A percentile compares a stretch with the other conserved stretches of the same genome.
phyloP scores from a whole-genome alignment of 345 rosid species.

The Erodium maritimum region DNA sequence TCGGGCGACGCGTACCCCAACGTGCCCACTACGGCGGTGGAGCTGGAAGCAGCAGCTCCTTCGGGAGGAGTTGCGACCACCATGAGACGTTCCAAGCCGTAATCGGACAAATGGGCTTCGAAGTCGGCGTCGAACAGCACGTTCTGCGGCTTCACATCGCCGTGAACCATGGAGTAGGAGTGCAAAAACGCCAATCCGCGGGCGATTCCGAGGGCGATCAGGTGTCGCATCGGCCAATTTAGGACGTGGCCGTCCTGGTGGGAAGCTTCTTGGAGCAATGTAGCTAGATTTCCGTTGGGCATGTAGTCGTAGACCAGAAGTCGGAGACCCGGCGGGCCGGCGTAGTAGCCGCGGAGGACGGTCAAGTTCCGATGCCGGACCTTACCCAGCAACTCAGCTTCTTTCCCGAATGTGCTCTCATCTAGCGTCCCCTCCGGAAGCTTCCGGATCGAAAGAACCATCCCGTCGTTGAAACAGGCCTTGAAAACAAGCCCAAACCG shows the following conservation, averaged over 20 bases:
- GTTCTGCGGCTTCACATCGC: slow-evolving; percentile 83
- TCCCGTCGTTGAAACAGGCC: slow-evolving; percentile 78
- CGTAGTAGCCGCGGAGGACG: slow-evolving; percentile 79
- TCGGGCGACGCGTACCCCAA: slow-evolving; percentile 82
- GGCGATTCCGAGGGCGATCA: slow-evolving; percentile 87
- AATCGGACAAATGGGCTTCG: slow-evolving; percentile 89
- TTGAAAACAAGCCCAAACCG: slow-evolving; percentile 69
- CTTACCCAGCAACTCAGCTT: slow-evolving; percentile 71
- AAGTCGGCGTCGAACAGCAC: slow-evolving; percentile 93
- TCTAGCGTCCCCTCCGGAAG: slow-evolving; percentile 50
- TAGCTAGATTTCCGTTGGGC: slow-evolving; percentile 93
- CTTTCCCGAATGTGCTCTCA: slow-evolving; percentile 65
- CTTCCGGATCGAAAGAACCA: slow-evolving; percentile 78
- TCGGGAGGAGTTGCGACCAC: too few species aligned
- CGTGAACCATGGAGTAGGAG: slow-evolving; percentile 66
- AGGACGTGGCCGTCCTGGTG: slow-evolving; percentile 97
- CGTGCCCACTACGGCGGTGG: slow-evolving; percentile 59
- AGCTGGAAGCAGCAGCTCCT: slow-evolving; percentile 32
- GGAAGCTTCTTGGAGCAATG: slow-evolving; percentile 90
- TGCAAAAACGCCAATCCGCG: slow-evolving; percentile 82
- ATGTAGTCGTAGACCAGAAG: slow-evolving; percentile 15
- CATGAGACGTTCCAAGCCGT: slow-evolving; percentile 57
- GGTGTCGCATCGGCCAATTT: slow-evolving; percentile 99
- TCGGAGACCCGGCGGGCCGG: slow-evolving; percentile 66
- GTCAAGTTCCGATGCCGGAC: slow-evolving; percentile 84